Percentiles rank a stretch among this genome's conserved stretches.
These are phyloP conservation scores for Alternaria infectoria DNA, from an alignment of 2,329 filamentous ascomycete genomes.

Conservation along the genomic window DNA sequence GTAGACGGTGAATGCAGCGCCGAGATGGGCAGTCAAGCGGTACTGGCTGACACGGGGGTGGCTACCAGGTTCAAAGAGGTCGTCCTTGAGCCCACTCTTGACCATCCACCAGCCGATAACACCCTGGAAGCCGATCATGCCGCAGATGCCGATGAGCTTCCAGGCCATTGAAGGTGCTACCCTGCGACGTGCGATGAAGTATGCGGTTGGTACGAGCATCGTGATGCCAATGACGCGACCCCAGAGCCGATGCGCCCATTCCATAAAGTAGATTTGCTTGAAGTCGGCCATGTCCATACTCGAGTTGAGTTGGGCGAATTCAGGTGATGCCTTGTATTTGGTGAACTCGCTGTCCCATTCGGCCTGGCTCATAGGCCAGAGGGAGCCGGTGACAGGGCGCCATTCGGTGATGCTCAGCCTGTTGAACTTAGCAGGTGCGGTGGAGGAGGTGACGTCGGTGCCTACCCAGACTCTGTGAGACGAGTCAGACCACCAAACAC, in stretches of 20 bases:
- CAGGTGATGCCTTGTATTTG: slow-evolving; percentile 90
- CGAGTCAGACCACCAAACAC: slow-evolving; percentile 92
- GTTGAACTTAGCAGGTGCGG: slow-evolving; percentile 20
- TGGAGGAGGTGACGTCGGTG: not conserved
- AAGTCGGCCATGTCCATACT: slow-evolving; percentile 93
- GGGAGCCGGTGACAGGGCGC: slow-evolving; percentile 90
- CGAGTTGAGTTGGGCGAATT: slow-evolving; percentile 90
- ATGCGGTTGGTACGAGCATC: slow-evolving; percentile 85
- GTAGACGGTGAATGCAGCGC: slow-evolving; percentile 91
- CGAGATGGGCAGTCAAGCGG: slow-evolving; percentile 85
- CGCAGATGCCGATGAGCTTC: slow-evolving; percentile 81
- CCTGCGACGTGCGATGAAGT: slow-evolving; percentile 81
- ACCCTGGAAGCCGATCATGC: slow-evolving; percentile 91
- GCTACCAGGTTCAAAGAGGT: slow-evolving; percentile 87
- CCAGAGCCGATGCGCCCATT: slow-evolving; percentile 96
- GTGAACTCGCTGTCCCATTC: slow-evolving; percentile 94
- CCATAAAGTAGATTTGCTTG: slow-evolving; percentile 99
- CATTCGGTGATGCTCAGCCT: slow-evolving; percentile 99
- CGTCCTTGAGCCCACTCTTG: slow-evolving; percentile 92
- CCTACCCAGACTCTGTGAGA: slow-evolving; percentile 92
- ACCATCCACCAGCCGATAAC: slow-evolving; percentile 99
- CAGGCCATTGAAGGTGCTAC: slow-evolving; percentile 80
- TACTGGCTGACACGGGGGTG: slow-evolving; percentile 96
- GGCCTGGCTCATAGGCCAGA: slow-evolving; percentile 77
- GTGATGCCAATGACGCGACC: slow-evolving; percentile 88